A percentile compares a stretch with the other conserved stretches of the same genome.
Conservation (phyloP, 768 basidiomycete species). For the Phaeotremella fagi region DNA sequence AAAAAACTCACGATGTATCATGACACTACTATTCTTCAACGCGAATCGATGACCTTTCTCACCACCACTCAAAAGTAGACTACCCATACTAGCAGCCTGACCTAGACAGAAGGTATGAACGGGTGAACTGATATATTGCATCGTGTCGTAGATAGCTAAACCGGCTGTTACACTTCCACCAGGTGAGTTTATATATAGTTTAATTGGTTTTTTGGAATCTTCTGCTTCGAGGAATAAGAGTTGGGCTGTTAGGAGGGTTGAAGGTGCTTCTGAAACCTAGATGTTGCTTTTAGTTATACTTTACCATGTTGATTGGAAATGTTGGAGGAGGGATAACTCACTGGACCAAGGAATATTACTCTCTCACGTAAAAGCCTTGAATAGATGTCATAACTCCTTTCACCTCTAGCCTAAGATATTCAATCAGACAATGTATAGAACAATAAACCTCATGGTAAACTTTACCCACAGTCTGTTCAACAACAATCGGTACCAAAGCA, state of each 20-base stretch:
- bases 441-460: slow-evolving; percentile 53
- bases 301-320: background rate
- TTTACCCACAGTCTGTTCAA: slow-evolving; percentile 79
- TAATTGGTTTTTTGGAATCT: slow-evolving; percentile 88
- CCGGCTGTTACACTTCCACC: slow-evolving; percentile 95
- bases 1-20: slow-evolving; percentile 82
- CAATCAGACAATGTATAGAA: slow-evolving; percentile 21
- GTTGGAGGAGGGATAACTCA: slow-evolving; percentile 48
- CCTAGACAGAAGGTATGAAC: slow-evolving; percentile 97
- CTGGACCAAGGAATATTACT: slow-evolving; percentile 92
- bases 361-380: slow-evolving; percentile 86
- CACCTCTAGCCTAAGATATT: slow-evolving; percentile 40
- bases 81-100: slow-evolving; percentile 94
- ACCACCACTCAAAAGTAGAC: slow-evolving; percentile 82
- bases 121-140: slow-evolving; percentile 88
- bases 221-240: slow-evolving; percentile 94
- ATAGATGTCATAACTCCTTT: slow-evolving; percentile 76
- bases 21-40: slow-evolving; percentile 88
- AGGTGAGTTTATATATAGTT: slow-evolving; percentile 94
- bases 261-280: slow-evolving; percentile 84
- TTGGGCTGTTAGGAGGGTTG: slow-evolving; percentile 83
- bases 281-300: no score
- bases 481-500: slow-evolving; percentile 77
- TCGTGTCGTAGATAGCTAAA: slow-evolving; percentile 95
- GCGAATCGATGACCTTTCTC: slow-evolving; percentile 87